Evolutionary conservation across 2,329 filamentous ascomycete genomes (phyloP).

Genomic region (Neofusicoccum kwambonambiense): DNA sequence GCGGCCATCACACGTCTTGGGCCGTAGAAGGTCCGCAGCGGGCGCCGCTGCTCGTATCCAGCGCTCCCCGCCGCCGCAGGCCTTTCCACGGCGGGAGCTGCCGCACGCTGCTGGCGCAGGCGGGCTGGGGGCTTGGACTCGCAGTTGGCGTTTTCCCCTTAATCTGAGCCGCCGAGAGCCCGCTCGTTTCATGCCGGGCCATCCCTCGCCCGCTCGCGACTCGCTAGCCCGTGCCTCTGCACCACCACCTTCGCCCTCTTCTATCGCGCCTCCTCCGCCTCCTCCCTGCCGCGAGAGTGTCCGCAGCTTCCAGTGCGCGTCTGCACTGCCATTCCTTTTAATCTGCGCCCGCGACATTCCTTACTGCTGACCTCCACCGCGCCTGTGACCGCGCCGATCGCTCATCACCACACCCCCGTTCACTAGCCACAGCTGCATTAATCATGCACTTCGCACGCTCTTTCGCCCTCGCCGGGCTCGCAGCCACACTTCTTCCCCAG

Average conservation of each 20-base stretch:
- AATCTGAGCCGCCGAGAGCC: slow-evolving; percentile 13
- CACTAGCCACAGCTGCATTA: slow-evolving; percentile 13
- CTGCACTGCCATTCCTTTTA: slow-evolving; percentile 15
- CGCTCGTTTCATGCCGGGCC: slow-evolving; percentile 13
- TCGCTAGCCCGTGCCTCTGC: slow-evolving; percentile 5
- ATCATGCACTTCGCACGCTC: slow-evolving; percentile 15
- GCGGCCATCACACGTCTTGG: not conserved
- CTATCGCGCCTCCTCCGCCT: slow-evolving; percentile 13
- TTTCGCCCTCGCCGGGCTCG: slow-evolving; percentile 37
- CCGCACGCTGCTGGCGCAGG: not conserved
- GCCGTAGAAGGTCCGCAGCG: not conserved
- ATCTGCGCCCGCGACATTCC: slow-evolving; percentile 6
- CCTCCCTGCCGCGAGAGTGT: slow-evolving; percentile 5
- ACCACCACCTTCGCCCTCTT: slow-evolving; percentile 12
- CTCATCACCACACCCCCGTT: not conserved
- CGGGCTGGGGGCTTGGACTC: not conserved
- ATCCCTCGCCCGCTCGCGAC: slow-evolving; percentile 5
- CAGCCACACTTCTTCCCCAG: slow-evolving; percentile 41
- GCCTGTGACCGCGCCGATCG: slow-evolving; percentile 10
- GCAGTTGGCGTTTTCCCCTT: slow-evolving; percentile 9
- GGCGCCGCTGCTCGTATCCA: slow-evolving; percentile 6
- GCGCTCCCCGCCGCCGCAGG: slow-evolving; percentile 3
- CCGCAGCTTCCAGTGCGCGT: slow-evolving; percentile 8
- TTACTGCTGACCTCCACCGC: slow-evolving; percentile 1
- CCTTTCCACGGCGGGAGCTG: slow-evolving; percentile 12